phyloP scores from a whole-genome alignment of 2,329 filamentous ascomycete species.

The Nothomitra cinnamomea region DNA sequence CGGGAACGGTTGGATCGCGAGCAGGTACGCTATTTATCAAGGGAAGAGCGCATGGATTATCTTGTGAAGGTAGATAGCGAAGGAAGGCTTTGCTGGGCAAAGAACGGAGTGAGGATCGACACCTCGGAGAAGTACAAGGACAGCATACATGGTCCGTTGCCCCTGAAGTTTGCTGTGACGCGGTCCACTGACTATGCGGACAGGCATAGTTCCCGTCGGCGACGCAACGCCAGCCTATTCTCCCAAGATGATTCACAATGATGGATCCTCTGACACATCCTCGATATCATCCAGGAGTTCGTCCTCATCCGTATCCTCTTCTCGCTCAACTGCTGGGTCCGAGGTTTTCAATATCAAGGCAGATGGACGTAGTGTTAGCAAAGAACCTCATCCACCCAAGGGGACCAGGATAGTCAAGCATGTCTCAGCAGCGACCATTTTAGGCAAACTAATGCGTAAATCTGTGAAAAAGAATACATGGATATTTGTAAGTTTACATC shows the following conservation, averaged over 20 bases:
- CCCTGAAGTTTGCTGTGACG: no score
- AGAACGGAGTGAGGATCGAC: constrained; percentile 61
- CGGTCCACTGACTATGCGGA: neutral
- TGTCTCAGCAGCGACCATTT: constrained; percentile 52
- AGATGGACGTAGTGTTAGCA: constrained; percentile 43
- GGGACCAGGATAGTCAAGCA: constrained; percentile 40
- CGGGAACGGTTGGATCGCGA: constrained; percentile 60
- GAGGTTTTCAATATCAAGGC: constrained; percentile 28
- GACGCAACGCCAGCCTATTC: constrained; percentile 41
- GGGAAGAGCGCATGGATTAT: constrained; percentile 69
- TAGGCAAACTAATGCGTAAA: constrained; percentile 63
- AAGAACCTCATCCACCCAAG: constrained; percentile 42
- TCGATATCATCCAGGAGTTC: constrained; percentile 20
- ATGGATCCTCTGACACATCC: constrained; percentile 10
- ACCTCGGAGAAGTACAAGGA: constrained; percentile 63
- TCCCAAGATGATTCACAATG: neutral
- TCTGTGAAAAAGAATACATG: constrained; percentile 75
- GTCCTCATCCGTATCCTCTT: constrained; percentile 24
- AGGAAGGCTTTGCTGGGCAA: constrained; percentile 72
- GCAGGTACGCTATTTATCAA: constrained; percentile 65
- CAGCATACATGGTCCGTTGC: constrained; percentile 58
- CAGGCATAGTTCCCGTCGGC: constrained; percentile 38
- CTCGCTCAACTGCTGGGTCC: constrained; percentile 36
- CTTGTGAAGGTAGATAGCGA: constrained; percentile 57
- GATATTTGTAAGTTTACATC: constrained; percentile 51